Evolutionary conservation across 163 green algal species (phyloP), one percentile per base, ranked within the genome.

Genomic region (Prototheca wickerhamii): DNA sequence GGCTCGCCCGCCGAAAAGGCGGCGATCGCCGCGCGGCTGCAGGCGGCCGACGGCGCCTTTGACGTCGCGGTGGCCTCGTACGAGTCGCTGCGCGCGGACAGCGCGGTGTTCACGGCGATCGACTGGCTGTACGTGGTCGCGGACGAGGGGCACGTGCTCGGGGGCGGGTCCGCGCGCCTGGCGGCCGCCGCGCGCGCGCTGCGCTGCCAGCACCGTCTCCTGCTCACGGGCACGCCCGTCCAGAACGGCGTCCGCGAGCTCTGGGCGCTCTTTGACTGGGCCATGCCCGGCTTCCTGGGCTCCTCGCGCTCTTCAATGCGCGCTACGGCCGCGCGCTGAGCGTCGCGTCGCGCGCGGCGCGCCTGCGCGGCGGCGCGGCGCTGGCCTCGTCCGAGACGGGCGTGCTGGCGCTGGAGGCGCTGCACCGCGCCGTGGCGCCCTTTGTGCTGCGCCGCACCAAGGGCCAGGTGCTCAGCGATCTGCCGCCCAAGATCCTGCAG

Each of bases 271-370:
- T 99, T 99, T 70, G 92, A 98, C 79, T 99, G 96, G 72, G 73
- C 98, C 25, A 98, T 99, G 89, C 93, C 93, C 0, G 94, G 92
- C 49, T 97, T 98, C 74, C 79, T 99, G 20, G 94, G 94, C 32
- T 76, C 65, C 28, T 72, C 94, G 69, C 66, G 63, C 3, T 62
- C 51, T 90, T 93, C 66, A 79, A 77, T 32, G 76, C 69, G 8
- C 50, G 43, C 7, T 91, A 78, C 62, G 79, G 84, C 32, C 74
- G 71, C 56, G 76, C 83, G 25, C 54, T 91, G 37, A 55, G 8
- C 5, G 1, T 54, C 5, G 42, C 33, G 32, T 32, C 7, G 5
- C n/a, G n/a, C 8, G 33, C 15, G 49, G 56, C 56, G 23, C 49
- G 49, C 42, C 15, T 51, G 49, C 7, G 49, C 49, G 12, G 49